Evolutionary conservation across 78 protist genomes (phyloP).

Genomic region (Cavenderia fasciculata): DNA sequence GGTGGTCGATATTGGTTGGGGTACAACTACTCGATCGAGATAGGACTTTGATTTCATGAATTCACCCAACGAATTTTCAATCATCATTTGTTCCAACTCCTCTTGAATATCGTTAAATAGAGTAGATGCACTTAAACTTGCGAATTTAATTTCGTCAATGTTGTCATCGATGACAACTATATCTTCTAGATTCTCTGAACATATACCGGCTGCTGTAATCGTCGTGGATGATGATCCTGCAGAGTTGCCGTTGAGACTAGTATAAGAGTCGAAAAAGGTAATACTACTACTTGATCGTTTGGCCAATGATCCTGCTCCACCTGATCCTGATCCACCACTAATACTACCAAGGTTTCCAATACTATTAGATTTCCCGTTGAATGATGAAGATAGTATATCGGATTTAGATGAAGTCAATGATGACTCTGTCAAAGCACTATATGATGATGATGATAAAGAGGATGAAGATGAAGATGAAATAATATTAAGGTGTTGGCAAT

Average conservation of each 20-base stretch:
- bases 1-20: too few species aligned
- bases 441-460: too few species aligned
- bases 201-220: not conserved
- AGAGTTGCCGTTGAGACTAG: not conserved
- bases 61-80: slow-evolving; percentile 60
- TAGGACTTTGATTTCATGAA: slow-evolving; percentile 57
- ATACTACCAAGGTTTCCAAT: not conserved
- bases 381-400: too few species aligned
- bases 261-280: too few species aligned
- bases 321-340: too few species aligned
- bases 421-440: too few species aligned
- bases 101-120: slow-evolving; percentile 76
- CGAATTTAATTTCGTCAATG: slow-evolving; percentile 46
- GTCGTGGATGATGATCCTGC: not conserved
- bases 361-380: not conserved
- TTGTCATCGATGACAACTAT: slow-evolving; percentile 15
- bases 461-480: too few species aligned
- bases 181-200: not conserved
- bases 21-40: too few species aligned
- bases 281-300: too few species aligned
- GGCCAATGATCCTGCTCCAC: too few species aligned
- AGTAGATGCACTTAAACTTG: not conserved
- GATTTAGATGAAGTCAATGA: too few species aligned
- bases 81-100: slow-evolving; percentile 75
- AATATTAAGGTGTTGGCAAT: too few species aligned